phyloP scores from a whole-genome alignment of 768 basidiomycete species.

The Lactarius tabidus region DNA sequence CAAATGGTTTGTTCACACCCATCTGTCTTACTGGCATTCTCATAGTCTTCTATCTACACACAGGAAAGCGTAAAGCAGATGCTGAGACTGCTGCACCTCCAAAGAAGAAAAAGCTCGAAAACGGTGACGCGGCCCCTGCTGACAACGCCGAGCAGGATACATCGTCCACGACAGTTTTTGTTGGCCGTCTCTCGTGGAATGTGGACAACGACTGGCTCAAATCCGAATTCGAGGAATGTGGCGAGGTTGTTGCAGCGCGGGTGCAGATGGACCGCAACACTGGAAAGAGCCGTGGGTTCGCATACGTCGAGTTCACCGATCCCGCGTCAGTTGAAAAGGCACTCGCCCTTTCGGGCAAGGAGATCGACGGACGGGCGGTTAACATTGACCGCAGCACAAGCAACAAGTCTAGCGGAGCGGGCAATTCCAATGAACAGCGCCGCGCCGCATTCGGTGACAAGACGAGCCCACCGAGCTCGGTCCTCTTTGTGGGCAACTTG shows the following conservation, averaged over 20 bases:
- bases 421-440: conserved; percentile 54
- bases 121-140: conserved; percentile 48
- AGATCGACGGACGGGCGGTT: conserved; percentile 88
- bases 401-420: conserved; percentile 39
- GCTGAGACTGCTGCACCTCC: conserved; percentile 52
- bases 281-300: conserved; percentile 82
- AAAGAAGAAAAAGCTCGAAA: conserved; percentile 80
- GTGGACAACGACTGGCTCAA: conserved; percentile 95
- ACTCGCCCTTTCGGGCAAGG: conserved; percentile 72
- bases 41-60: not conserved
- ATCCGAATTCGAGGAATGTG: conserved; percentile 83
- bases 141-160: conserved; percentile 42
- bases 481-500: conserved; percentile 89
- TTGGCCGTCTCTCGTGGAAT: conserved; percentile 93
- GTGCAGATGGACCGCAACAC: conserved; percentile 81
- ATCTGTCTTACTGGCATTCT: conserved; percentile 2
- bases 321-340: conserved; percentile 75
- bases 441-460: conserved; percentile 75
- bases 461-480: conserved; percentile 59
- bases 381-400: conserved; percentile 75
- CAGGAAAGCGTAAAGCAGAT: conserved; percentile 81
- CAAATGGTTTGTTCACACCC: conserved; percentile 20
- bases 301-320: conserved; percentile 74
- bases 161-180: conserved; percentile 65
- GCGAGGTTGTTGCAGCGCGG: conserved; percentile 85